Evolutionary conservation across 768 basidiomycete species (phyloP).

Genomic region (Boletus eberwhitei): DNA sequence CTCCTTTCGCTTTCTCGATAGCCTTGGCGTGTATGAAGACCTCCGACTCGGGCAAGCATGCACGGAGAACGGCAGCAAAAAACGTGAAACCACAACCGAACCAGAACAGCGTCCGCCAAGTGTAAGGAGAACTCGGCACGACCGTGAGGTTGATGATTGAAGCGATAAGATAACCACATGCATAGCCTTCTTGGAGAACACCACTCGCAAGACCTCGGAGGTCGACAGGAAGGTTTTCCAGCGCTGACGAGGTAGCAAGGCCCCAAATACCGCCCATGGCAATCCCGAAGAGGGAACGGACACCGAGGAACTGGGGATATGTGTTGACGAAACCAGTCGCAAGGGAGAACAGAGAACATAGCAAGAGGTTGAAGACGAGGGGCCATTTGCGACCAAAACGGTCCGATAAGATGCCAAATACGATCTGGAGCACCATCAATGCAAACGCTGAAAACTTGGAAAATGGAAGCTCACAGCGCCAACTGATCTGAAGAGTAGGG

Average conservation of each 20-base stretch:
- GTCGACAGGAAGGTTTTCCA: slow-evolving; percentile 87
- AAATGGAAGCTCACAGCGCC: slow-evolving; percentile 50
- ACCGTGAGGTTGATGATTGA: slow-evolving; percentile 77
- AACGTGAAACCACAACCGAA: slow-evolving; percentile 65
- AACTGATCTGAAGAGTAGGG: slow-evolving; percentile 83
- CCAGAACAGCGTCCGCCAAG: slow-evolving; percentile 85
- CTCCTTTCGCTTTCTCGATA: slow-evolving; percentile 42
- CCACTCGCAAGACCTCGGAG: slow-evolving; percentile 84
- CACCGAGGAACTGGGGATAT: slow-evolving; percentile 74
- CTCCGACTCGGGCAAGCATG: slow-evolving; percentile 72
- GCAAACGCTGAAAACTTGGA: neutral
- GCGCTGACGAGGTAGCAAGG: slow-evolving; percentile 71
- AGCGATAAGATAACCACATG: slow-evolving; percentile 80
- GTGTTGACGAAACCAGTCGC: slow-evolving; percentile 79
- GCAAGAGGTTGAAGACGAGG: slow-evolving; percentile 67
- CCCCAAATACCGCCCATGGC: slow-evolving; percentile 94
- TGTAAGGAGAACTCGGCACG: slow-evolving; percentile 32
- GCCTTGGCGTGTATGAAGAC: slow-evolving; percentile 67
- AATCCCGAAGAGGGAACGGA: slow-evolving; percentile 81
- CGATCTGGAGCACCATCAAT: slow-evolving; percentile 32
- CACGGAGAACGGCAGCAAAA: slow-evolving; percentile 65
- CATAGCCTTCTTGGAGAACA: slow-evolving; percentile 86
- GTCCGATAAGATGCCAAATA: slow-evolving; percentile 86
- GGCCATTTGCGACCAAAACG: slow-evolving; percentile 95
- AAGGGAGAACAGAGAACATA: slow-evolving; percentile 72